Conservation (phyloP, 257 asterid genomes). For the Leonotis leonurus region DNA sequence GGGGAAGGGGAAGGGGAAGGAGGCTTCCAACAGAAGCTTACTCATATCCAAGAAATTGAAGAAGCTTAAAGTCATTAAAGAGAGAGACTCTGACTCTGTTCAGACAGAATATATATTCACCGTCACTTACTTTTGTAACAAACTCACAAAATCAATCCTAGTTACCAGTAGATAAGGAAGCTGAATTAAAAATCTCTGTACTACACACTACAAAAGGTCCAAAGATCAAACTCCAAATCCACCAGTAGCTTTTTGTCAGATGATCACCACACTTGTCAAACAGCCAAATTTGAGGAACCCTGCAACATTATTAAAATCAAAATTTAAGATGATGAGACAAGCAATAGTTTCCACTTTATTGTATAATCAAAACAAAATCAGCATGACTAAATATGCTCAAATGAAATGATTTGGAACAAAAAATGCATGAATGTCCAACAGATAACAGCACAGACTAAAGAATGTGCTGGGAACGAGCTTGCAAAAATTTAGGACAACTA, state of each 20-base stretch:
- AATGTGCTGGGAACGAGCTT: too few relatives aligned
- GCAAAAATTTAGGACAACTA: too few relatives aligned
- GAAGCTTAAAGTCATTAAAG: constrained; percentile 9
- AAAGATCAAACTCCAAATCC: constrained; percentile 4
- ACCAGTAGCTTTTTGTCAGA: background rate
- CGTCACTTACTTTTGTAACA: background rate
- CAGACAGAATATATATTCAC: constrained; percentile 10
- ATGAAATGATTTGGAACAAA: too few relatives aligned
- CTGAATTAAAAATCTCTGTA: constrained; percentile 18
- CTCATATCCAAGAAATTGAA: constrained; percentile 4
- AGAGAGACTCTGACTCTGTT: background rate
- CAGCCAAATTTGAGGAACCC: constrained; percentile 12
- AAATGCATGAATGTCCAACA: too few relatives aligned
- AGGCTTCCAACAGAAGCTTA: background rate
- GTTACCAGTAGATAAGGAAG: constrained; percentile 10
- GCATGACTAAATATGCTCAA: background rate
- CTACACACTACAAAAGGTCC: constrained; percentile 16
- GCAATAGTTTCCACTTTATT: background rate
- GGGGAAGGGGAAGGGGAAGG: background rate
- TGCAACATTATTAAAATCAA: constrained; percentile 14
- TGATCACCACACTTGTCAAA: constrained; percentile 10
- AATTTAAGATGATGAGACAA: background rate
- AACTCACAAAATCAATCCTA: constrained; percentile 13
- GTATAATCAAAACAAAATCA: background rate
- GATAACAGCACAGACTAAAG: too few relatives aligned